phyloP scores from a whole-genome alignment of 2,329 filamentous ascomycete species.

The Allantophomopsis cytisporea region DNA sequence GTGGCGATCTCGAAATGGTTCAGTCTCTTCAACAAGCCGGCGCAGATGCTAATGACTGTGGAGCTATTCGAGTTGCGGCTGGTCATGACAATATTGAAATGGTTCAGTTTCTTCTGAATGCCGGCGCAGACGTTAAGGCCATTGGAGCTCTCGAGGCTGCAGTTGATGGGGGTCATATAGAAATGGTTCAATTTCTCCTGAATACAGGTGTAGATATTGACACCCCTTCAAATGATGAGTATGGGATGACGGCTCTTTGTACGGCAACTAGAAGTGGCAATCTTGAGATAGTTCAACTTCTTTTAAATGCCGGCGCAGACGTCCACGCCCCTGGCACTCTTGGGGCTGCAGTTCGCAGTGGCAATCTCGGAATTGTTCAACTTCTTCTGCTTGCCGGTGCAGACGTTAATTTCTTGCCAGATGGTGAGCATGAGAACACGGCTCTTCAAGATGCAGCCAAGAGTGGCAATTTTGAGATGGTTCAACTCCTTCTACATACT shows the following conservation, averaged over 20 bases:
- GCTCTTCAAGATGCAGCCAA: no score
- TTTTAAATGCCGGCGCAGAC: no score
- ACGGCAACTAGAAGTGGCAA: no score
- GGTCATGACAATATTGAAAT: not conserved
- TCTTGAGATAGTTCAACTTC: no score
- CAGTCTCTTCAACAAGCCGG: not conserved
- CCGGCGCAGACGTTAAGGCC: not conserved
- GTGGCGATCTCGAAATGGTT: not conserved
- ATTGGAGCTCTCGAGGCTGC: constrained; percentile 1
- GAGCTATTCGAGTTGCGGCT: not conserved
- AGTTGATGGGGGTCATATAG: not conserved
- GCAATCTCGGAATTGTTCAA: no score
- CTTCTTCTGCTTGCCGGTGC: no score
- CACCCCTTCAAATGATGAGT: not conserved
- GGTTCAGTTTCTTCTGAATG: not conserved
- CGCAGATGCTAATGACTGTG: constrained; percentile 1
- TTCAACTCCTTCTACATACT: no score
- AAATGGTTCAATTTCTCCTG: constrained; percentile 1
- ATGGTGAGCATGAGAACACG: no score
- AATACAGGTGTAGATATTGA: not conserved
- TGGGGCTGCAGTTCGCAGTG: no score
- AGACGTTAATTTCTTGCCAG: no score
- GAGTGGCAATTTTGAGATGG: no score
- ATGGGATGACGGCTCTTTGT: not conserved
- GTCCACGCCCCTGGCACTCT: no score